Base-by-base conservation (phyloP, 2,329 filamentous ascomycete genomes). In the Aspergillus japonicus region DNA sequence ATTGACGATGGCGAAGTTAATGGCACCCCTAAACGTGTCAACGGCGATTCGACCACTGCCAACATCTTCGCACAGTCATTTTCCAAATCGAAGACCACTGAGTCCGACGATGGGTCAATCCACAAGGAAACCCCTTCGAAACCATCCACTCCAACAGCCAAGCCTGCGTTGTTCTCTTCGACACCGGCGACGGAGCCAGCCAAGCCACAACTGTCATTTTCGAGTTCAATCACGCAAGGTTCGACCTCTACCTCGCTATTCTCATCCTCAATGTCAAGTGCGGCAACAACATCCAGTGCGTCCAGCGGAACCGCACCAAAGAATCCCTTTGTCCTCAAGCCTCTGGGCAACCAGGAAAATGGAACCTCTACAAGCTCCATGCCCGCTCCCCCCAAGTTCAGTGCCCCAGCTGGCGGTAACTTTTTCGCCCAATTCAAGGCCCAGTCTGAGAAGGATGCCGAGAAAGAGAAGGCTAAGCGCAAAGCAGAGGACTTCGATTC, bases 401-500 rank as follows among this genome's bases (percentile, higher is more conserved):
- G 68, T 47, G 59, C 65, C 53, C 62, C 71, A 8, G 66, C 66
- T 53, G 58, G 59, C 12, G 66, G 66, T 5, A 71, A 78, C 59
- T 81, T 81, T 65, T 68, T 80, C 55, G 71, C 72, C 19, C 72
- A 80, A 7, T 82, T 82, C 62, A 73, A 74, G 50, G 64, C 71
- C 33, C 60, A 71, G 56, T 72, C 80, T 5, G 74, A 76, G 21
- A 72, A 77, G 54, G 69, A 71, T 33, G 75, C 76, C 51, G 77
- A 78, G 49, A 74, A 77, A 50, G 78, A 78, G 50, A 79, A 77
- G 58, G 75, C 73, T 57, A 81, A 81, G 68, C 78, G 80, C 53
- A 82, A 81, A 68, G 78, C 75, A 3, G 80, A 82, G 54, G 80
- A 82, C 23, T 82, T 79, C 60, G 81, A 83, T 62, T 82, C 80